Evolutionary conservation across 164 flowering plant genomes (phyloP).

Genomic region (Magnolia officinalis): DNA sequence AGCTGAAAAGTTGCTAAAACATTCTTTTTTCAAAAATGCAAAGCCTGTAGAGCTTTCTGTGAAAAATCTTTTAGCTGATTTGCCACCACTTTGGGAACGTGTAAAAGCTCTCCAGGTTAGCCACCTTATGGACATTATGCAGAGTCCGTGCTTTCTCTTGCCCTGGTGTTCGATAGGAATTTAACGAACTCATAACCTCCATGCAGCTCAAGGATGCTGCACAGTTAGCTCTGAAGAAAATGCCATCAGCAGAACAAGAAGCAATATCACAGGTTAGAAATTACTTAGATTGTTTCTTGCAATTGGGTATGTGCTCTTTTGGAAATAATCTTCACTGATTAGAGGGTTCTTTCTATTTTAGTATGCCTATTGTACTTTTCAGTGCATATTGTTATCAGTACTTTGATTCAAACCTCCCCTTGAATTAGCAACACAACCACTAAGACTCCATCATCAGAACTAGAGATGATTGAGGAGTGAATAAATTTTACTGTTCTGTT

Average conservation of each 20-base stretch:
- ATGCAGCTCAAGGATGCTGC: slow-evolving; percentile 93
- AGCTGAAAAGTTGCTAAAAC: slow-evolving; percentile 84
- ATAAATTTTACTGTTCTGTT: not conserved
- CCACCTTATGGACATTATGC: slow-evolving; percentile 8
- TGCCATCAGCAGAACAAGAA: slow-evolving; percentile 97
- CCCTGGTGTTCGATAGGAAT: not conserved
- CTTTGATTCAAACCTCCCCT: too few species aligned
- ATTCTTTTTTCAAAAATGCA: slow-evolving; percentile 80
- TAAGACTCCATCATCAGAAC: too few species aligned
- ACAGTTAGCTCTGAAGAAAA: slow-evolving; percentile 86
- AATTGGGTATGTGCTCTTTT: not conserved
- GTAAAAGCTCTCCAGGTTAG: slow-evolving; percentile 90
- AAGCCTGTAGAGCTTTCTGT: slow-evolving; percentile 86
- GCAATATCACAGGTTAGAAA: slow-evolving; percentile 86
- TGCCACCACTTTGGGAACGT: slow-evolving; percentile 95
- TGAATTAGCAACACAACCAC: too few species aligned
- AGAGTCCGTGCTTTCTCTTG: slow-evolving; percentile 1
- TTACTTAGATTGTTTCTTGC: not conserved
- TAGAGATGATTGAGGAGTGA: too few species aligned
- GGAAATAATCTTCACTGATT: not conserved
- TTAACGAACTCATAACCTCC: slow-evolving; percentile 10
- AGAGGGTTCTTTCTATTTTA: not conserved
- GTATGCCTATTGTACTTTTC: not conserved
- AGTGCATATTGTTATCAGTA: too few species aligned
- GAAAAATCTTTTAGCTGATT: slow-evolving; percentile 65